These are phyloP conservation scores for Coccinonectria pachysandricola DNA, from an alignment of 2,329 filamentous ascomycete genomes.

Conservation along the genomic window DNA sequence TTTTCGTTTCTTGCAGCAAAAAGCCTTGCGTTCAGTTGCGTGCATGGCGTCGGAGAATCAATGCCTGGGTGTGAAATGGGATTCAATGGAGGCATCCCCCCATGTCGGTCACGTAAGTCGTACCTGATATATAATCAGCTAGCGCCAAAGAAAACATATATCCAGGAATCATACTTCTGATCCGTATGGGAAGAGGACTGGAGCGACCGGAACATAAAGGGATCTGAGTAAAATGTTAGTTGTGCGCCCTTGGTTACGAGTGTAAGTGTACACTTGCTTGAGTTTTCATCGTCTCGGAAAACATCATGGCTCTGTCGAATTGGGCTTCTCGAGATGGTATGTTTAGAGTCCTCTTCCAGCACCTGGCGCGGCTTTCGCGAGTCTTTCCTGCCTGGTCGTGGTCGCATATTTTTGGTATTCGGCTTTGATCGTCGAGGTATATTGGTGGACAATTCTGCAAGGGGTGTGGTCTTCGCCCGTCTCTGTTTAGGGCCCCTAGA, in stretches of 20 bases:
- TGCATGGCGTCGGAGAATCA: conserved; percentile 24
- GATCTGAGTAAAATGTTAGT: conserved; percentile 14
- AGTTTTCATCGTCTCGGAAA: conserved; percentile 20
- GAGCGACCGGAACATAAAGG: conserved; percentile 15
- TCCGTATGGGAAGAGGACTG: conserved; percentile 13
- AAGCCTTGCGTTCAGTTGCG: conserved; percentile 16
- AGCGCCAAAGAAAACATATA: neutral
- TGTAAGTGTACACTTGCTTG: conserved; percentile 13
- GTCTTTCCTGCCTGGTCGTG: conserved; percentile 9
- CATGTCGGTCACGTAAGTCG: conserved; percentile 22
- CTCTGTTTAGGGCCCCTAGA: conserved; percentile 21
- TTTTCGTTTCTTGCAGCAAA: conserved; percentile 15
- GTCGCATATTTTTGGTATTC: conserved; percentile 9
- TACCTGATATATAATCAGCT: conserved; percentile 17
- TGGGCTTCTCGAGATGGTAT: conserved; percentile 8
- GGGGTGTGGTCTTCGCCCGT: conserved; percentile 22
- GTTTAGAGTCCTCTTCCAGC: conserved; percentile 5
- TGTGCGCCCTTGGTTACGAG: neutral
- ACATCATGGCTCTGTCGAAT: conserved; percentile 19
- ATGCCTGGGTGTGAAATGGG: conserved; percentile 29
- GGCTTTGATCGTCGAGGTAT: conserved; percentile 20
- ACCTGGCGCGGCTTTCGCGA: conserved; percentile 10
- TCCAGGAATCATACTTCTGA: conserved; percentile 13
- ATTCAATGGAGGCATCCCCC: conserved; percentile 26
- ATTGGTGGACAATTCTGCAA: conserved; percentile 26